Base-by-base conservation (phyloP, 305 asterid genomes). In the Fraxinus platypoda region DNA sequence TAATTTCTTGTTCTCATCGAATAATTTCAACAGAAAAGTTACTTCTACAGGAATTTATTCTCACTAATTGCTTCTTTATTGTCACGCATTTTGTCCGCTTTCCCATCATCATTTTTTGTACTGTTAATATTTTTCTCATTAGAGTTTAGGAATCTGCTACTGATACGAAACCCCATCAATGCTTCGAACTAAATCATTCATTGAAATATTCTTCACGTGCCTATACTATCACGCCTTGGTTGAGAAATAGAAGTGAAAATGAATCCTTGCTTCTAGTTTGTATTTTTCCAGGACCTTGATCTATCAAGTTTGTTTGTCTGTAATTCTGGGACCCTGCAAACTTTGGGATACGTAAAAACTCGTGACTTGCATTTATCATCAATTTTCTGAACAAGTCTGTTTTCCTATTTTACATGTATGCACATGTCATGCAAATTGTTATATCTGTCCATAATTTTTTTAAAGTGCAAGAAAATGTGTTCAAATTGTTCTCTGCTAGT, bases 401-500 rank as follows among this genome's bases (percentile, higher is more conserved):
- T 28, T n/a, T 68, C 19, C 74, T 71, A 17, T 71, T 15, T 30
- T 71, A 71, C 76, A 30, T 74, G 46, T 71, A 30, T 78, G 83
- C 7, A 4, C 75, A 8, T 37, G 25, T 71, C 6, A 31, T n/a
- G 43, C 23, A 71, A 71, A 17, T 71, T n/a, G 21, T 26, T 17
- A 17, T 43, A 74, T 13, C 68, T 4, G 76, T 71, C 57, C 31
- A 25, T 78, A 68, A 76, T 75, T 75, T 78, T 79, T 73, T n/a
- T n/a, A 2, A 72, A 52, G 75, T 72, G 77, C 74, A 76, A 43
- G 35, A 49, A 66, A 72, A 23, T 52, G 37, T 78, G 26, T 12
- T 77, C 66, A 30, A 30, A 54, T 75, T 81, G 64, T 79, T 62
- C 71, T 74, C 62, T 81, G 37, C 75, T 70, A 37, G 41, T 66